Conservation (phyloP, 2,329 filamentous ascomycete genomes). For the Stromatinia cepivora region DNA sequence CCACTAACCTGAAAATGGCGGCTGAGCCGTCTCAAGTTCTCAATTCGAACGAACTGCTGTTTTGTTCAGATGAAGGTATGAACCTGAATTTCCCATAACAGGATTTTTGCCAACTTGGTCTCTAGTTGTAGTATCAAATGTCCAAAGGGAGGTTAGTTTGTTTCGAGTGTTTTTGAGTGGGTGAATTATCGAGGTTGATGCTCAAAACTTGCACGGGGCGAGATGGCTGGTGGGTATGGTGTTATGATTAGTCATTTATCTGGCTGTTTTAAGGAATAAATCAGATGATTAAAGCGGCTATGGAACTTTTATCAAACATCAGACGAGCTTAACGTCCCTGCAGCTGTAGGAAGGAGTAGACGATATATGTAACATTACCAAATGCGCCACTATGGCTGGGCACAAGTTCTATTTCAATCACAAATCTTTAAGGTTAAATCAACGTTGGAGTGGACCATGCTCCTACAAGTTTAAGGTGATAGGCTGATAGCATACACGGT, state of each 20-base stretch:
- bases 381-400: neutral
- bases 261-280: neutral
- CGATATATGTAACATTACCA: neutral
- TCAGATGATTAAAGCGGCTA: neutral
- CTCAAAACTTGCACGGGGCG: neutral
- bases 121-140: neutral
- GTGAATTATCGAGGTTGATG: neutral
- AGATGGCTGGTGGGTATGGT: no score
- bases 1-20: neutral
- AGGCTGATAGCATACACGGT: neutral
- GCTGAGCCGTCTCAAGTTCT: slow-evolving; percentile 6
- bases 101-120: neutral
- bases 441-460: neutral
- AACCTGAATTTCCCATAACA: neutral
- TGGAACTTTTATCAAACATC: neutral
- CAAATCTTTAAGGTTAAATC: slow-evolving; percentile 7
- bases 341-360: neutral
- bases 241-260: neutral
- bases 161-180: neutral
- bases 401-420: neutral
- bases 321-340: neutral
- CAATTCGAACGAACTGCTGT: slow-evolving; percentile 1
- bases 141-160: neutral
- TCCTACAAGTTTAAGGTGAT: neutral
- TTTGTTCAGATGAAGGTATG: neutral